Percentiles rank a stretch among this genome's conserved stretches.
Evolutionary conservation across 2,329 filamentous ascomycete species (phyloP).

Genomic region (Colletotrichum eleusines): DNA sequence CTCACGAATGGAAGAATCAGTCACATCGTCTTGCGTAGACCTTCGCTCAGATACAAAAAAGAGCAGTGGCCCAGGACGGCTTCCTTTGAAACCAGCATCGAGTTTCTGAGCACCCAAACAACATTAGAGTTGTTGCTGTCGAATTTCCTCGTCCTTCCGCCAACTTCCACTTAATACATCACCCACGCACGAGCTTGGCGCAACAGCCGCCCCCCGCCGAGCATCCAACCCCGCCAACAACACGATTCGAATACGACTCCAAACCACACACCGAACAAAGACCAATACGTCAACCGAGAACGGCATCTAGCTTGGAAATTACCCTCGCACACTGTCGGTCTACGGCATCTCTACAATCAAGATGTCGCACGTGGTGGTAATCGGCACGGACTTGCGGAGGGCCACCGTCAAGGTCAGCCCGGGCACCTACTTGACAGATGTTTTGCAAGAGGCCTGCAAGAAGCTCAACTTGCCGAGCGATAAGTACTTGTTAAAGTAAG

Average conservation of each 20-base stretch:
- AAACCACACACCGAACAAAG: neutral
- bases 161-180: slow-evolving; percentile 30
- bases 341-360: slow-evolving; percentile 41
- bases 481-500: slow-evolving; percentile 85
- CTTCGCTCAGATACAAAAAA: neutral
- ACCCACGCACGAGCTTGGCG: slow-evolving; percentile 17
- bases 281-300: neutral
- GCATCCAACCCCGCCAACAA: slow-evolving; percentile 36
- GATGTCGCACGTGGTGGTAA: slow-evolving; percentile 90
- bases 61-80: neutral
- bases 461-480: slow-evolving; percentile 81
- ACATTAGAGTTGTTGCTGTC: neutral
- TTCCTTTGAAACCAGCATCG: neutral
- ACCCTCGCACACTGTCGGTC: too few species aligned
- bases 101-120: neutral
- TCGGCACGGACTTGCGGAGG: slow-evolving; percentile 82
- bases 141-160: slow-evolving; percentile 22
- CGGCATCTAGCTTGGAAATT: neutral
- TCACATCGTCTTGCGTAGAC: neutral
- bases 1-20: neutral
- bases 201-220: slow-evolving; percentile 34
- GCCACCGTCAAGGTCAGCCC: slow-evolving; percentile 87
- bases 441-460: slow-evolving; percentile 87
- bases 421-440: slow-evolving; percentile 83
- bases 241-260: slow-evolving; percentile 4